phyloP scores from a whole-genome alignment of 257 asterid species.

The Mitragyna speciosa region DNA sequence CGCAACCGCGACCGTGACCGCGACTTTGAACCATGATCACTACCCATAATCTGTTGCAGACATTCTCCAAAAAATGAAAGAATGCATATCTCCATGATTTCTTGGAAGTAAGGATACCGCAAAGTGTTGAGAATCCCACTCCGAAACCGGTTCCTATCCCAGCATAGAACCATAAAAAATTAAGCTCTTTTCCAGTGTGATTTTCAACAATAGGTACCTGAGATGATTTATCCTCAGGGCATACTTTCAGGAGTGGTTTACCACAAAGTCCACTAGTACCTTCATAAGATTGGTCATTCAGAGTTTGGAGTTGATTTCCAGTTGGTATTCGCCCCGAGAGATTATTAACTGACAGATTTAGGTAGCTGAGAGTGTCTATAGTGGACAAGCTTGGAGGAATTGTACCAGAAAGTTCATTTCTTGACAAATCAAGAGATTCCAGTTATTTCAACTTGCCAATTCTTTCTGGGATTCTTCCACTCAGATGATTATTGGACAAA shows the following conservation, averaged over 20 bases:
- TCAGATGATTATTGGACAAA: constrained; percentile 27
- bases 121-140: constrained; percentile 26
- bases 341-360: constrained; percentile 35
- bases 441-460: constrained; percentile 28
- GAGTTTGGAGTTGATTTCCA: constrained; percentile 28
- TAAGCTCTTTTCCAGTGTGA: not conserved
- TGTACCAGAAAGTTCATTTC: constrained; percentile 24
- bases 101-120: not conserved
- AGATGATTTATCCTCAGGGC: not conserved
- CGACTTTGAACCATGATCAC: too few species aligned
- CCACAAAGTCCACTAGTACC: constrained; percentile 10
- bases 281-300: constrained; percentile 7
- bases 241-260: not conserved
- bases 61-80: too few species aligned
- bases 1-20: too few species aligned
- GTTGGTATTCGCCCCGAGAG: constrained; percentile 36
- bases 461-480: constrained; percentile 26
- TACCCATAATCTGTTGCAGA: too few species aligned
- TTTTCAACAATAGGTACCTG: not conserved
- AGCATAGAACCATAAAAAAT: not conserved
- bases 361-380: constrained; percentile 25
- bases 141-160: constrained; percentile 23
- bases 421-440: constrained; percentile 35
- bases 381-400: constrained; percentile 30
- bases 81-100: too few species aligned